These are phyloP conservation scores for Geum urbanum DNA, from an alignment of 306 rosid genomes.

Conservation along the genomic window DNA sequence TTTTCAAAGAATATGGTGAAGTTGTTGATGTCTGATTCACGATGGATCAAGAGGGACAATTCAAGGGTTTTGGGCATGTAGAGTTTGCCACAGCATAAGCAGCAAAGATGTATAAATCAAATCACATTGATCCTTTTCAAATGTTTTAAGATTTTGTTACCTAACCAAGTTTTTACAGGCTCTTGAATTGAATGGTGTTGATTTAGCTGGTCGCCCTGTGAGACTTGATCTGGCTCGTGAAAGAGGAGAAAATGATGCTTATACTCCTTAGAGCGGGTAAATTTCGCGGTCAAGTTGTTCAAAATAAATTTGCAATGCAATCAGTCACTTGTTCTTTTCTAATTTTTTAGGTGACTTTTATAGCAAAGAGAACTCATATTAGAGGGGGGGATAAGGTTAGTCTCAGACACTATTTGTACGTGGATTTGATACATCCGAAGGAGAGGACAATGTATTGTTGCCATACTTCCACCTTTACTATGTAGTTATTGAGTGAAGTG, in stretches of 20 bases:
- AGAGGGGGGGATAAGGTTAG: constrained; percentile 41
- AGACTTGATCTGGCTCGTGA: constrained; percentile 32
- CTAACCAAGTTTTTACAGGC: constrained; percentile 39
- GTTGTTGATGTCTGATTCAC: constrained; percentile 69
- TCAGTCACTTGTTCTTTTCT: not conserved
- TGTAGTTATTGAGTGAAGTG: not conserved
- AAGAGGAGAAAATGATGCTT: constrained; percentile 52
- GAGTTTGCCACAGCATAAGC: constrained; percentile 63
- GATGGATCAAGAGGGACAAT: constrained; percentile 35
- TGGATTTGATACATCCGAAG: constrained; percentile 65
- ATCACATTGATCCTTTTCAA: not conserved
- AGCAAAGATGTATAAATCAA: constrained; percentile 47
- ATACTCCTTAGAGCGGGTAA: constrained; percentile 55
- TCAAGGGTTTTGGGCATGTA: constrained; percentile 82
- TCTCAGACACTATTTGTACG: constrained; percentile 46
- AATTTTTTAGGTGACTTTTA: not conserved
- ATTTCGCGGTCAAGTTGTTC: too few relatives aligned
- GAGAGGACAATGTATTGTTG: constrained; percentile 58
- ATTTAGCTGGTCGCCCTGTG: constrained; percentile 6
- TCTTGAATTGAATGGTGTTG: constrained; percentile 46
- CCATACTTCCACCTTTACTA: not conserved
- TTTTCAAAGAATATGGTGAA: constrained; percentile 65
- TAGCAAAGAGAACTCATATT: constrained; percentile 53
- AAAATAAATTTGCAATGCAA: not conserved
- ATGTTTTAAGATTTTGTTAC: not conserved